A percentile compares a stretch with the other conserved stretches of the same genome.
Conservation (phyloP, 306 rosid species). For the Inga leiocalycina region DNA sequence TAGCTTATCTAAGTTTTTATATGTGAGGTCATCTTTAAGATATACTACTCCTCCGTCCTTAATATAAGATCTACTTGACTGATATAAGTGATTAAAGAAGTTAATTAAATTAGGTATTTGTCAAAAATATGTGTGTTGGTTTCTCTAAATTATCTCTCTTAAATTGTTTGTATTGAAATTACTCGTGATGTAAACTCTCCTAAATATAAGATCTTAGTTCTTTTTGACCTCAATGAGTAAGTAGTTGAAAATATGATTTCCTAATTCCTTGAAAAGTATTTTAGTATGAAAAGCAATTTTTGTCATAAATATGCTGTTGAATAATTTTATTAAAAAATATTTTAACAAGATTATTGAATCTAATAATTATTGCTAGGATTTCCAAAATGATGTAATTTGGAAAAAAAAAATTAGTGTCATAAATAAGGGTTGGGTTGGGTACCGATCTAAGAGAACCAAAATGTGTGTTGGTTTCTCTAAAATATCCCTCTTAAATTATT, state of each 20-base stretch:
- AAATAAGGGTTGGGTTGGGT: neutral
- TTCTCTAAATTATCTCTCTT: no score
- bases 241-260: neutral
- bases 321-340: neutral
- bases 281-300: neutral
- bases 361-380: neutral
- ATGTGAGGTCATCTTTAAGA: neutral
- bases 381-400: neutral
- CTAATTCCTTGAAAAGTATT: neutral
- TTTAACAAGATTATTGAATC: neutral
- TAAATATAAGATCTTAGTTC: no score
- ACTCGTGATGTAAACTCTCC: no score
- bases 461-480: no score
- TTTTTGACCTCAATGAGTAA: neutral
- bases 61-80: no score
- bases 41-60: neutral
- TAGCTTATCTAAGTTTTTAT: slow-evolving; percentile 25
- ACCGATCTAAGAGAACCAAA: no score
- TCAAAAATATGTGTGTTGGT: no score
- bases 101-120: no score
- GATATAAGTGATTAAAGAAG: no score
- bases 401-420: neutral
- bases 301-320: neutral
- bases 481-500: no score
- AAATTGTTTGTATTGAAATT: no score